Percentiles rank a stretch among this genome's conserved stretches.
Conservation (phyloP, 2,329 filamentous ascomycete genomes). For the Penicillium sp. region DNA sequence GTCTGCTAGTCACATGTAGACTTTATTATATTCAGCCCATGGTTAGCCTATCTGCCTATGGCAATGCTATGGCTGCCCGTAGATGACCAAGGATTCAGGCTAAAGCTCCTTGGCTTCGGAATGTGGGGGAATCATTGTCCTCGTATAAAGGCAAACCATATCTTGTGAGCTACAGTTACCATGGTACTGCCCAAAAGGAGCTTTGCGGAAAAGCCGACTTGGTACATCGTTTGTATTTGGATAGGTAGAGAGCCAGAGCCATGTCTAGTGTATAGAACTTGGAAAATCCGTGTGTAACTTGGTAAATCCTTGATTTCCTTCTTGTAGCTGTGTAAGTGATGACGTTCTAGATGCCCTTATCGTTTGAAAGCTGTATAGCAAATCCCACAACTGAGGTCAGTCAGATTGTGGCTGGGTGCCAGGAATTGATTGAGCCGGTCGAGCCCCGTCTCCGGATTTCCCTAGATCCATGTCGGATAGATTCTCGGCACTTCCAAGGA, state of each 20-base stretch:
- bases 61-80: neutral
- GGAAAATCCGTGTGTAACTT: too few species aligned
- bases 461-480: neutral
- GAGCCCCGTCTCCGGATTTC: neutral
- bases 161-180: neutral
- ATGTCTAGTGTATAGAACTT: neutral
- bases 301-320: neutral
- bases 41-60: neutral
- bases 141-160: neutral
- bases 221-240: neutral
- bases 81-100: neutral
- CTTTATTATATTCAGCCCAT: neutral
- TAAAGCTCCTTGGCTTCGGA: neutral
- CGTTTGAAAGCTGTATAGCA: neutral
- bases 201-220: neutral
- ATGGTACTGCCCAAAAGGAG: neutral
- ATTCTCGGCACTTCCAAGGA: neutral
- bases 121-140: neutral
- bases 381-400: neutral
- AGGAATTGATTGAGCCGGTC: neutral
- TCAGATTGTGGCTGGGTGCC: neutral
- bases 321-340: neutral
- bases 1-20: neutral
- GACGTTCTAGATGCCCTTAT: neutral
- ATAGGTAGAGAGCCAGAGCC: neutral